Conservation (phyloP, 176 grass and related monocot species). For the Ensete ventricosum region DNA sequence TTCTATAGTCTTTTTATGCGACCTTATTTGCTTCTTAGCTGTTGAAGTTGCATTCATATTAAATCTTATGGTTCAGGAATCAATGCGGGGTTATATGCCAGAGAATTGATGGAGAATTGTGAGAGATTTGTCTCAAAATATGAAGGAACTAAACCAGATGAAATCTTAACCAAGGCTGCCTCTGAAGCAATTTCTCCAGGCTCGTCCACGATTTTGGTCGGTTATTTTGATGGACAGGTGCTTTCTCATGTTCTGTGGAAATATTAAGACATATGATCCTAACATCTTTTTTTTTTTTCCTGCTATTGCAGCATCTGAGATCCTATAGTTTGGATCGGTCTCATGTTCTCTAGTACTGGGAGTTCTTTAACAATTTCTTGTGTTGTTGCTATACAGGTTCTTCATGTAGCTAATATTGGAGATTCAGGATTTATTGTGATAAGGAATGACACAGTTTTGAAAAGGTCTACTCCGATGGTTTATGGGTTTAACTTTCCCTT, state of each 20-base stretch:
- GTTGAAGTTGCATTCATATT: neutral
- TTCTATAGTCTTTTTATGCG: neutral
- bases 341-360: neutral
- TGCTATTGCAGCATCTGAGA: neutral
- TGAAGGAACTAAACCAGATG: constrained; percentile 42
- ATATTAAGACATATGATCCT: constrained; percentile 7
- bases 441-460: constrained; percentile 63
- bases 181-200: constrained; percentile 63
- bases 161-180: constrained; percentile 57
- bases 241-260: neutral
- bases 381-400: constrained; percentile 28
- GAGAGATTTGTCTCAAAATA: constrained; percentile 43
- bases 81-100: constrained; percentile 86
- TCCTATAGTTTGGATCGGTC: neutral
- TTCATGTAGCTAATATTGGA: constrained; percentile 79
- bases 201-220: constrained; percentile 92
- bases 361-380: neutral
- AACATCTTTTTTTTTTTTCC: neutral
- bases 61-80: constrained; percentile 47
- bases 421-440: constrained; percentile 92
- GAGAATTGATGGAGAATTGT: constrained; percentile 77
- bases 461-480: constrained; percentile 76
- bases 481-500: constrained; percentile 98
- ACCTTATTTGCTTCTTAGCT: neutral
- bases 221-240: constrained; percentile 77